These are phyloP conservation scores for Chrysanthemum lavandulifolium DNA, from an alignment of 129 eudicot genomes.

Conservation along the genomic window DNA sequence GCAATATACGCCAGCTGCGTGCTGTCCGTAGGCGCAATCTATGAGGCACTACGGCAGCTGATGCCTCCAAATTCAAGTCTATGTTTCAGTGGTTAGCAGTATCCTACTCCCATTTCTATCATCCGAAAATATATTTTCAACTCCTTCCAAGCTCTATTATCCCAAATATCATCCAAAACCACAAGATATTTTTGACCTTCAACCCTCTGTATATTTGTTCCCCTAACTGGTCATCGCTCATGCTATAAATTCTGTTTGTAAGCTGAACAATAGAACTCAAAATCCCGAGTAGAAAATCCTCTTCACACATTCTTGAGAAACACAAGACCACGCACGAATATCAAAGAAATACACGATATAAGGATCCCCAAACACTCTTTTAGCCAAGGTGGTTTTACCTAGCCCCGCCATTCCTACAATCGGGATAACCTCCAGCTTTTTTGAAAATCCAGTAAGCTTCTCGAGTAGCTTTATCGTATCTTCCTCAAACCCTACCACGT, in stretches of 20 bases:
- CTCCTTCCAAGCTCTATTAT: constrained; percentile 22
- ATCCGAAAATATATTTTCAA: constrained; percentile 28
- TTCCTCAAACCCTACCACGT: constrained; percentile 44
- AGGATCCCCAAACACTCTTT: constrained; percentile 33
- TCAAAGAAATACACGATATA: constrained; percentile 26
- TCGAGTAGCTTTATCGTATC: constrained; percentile 26
- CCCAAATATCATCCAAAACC: constrained; percentile 49
- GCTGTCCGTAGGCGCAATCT: constrained; percentile 16
- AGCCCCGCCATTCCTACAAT: constrained; percentile 50
- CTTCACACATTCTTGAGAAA: constrained; percentile 32
- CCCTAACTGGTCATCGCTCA: constrained; percentile 31
- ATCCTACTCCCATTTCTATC: constrained; percentile 36
- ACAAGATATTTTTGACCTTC: constrained; percentile 35
- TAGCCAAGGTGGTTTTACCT: constrained; percentile 48
- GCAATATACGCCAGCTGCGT: constrained; percentile 38
- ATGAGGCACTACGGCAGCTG: not conserved
- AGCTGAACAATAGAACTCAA: constrained; percentile 15
- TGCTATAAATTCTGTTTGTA: constrained; percentile 3
- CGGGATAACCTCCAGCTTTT: constrained; percentile 35
- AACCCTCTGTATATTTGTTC: constrained; percentile 23
- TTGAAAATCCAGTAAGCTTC: constrained; percentile 23
- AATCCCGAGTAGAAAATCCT: constrained; percentile 30
- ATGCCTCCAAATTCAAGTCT: constrained; percentile 7
- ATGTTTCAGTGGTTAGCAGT: constrained; percentile 26
- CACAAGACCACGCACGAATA: constrained; percentile 31